Evolutionary conservation across 768 basidiomycete species (phyloP).

Genomic region (Tulasnella sp.): DNA sequence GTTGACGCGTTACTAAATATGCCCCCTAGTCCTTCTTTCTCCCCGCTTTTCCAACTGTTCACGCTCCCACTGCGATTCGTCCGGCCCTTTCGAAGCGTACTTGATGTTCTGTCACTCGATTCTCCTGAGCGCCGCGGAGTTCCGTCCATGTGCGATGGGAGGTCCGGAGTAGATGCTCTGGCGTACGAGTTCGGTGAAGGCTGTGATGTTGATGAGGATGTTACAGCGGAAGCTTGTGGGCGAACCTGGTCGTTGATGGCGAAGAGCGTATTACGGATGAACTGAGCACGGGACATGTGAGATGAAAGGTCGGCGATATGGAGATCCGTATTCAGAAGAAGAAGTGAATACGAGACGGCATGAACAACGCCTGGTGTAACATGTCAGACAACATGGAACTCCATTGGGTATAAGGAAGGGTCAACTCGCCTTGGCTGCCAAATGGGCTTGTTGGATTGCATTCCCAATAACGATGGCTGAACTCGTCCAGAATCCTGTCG

Average conservation of each 20-base stretch:
- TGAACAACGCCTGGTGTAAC: conserved; percentile 70
- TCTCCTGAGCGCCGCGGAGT: conserved; percentile 17
- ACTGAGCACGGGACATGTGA: conserved; percentile 87
- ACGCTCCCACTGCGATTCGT: conserved; percentile 22
- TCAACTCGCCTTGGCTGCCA: conserved; percentile 65
- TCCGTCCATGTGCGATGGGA: conserved; percentile 41
- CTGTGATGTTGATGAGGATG: not conserved
- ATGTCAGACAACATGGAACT: no score
- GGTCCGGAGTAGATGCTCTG: conserved; percentile 46
- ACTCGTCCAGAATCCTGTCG: conserved; percentile 88
- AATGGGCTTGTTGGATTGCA: conserved; percentile 76
- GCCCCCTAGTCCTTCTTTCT: conserved; percentile 4
- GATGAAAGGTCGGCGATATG: conserved; percentile 84
- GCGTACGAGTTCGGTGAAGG: conserved; percentile 34
- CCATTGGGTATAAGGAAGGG: conserved; percentile 13
- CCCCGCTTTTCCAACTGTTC: conserved; percentile 19
- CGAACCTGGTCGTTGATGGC: conserved; percentile 46
- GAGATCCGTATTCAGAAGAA: conserved; percentile 92
- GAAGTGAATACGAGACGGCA: conserved; percentile 81
- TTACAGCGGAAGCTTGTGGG: no score
- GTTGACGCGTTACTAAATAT: conserved; percentile 10
- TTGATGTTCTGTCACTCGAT: not conserved
- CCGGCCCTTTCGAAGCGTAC: conserved; percentile 6
- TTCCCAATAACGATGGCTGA: conserved; percentile 82
- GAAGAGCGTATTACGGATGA: conserved; percentile 81